Percentiles rank a stretch among this genome's conserved stretches.
Evolutionary conservation across 257 asterid genomes (phyloP).

Genomic region (Fraxinus anomala): DNA sequence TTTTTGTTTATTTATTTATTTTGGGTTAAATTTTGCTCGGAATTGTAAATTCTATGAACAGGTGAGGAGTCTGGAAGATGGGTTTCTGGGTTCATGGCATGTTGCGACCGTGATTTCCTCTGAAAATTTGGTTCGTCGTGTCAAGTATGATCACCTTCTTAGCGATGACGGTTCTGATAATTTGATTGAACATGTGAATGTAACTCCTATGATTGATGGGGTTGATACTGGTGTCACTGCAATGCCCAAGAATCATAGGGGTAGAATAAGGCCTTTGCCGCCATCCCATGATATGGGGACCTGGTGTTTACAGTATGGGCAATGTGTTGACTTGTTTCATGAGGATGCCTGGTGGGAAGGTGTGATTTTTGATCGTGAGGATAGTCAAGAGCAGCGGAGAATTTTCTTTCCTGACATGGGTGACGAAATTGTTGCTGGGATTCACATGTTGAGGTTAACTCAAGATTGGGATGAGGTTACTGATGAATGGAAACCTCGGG

Average conservation of each 20-base stretch:
- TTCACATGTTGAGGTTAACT: slow-evolving; percentile 51
- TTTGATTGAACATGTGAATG: slow-evolving; percentile 50
- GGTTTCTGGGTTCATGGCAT: slow-evolving; percentile 74
- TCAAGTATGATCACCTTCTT: slow-evolving; percentile 57
- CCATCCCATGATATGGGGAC: slow-evolving; percentile 33
- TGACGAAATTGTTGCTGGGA: slow-evolving; percentile 57
- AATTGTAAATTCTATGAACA: slow-evolving; percentile 27
- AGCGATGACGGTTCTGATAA: slow-evolving; percentile 44
- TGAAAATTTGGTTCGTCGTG: slow-evolving; percentile 38
- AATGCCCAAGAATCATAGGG: slow-evolving; percentile 35
- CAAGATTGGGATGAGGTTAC: slow-evolving; percentile 82
- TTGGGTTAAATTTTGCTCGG: slow-evolving; percentile 1
- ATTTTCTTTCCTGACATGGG: slow-evolving; percentile 91
- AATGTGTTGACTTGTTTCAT: slow-evolving; percentile 59
- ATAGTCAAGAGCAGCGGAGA: slow-evolving; percentile 49
- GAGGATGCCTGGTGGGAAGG: slow-evolving; percentile 99
- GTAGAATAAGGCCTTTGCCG: slow-evolving; percentile 71
- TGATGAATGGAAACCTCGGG: slow-evolving; percentile 66
- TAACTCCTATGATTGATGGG: slow-evolving; percentile 61
- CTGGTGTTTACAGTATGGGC: slow-evolving; percentile 57
- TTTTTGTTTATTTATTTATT: slow-evolving; percentile 8
- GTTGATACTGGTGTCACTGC: slow-evolving; percentile 1
- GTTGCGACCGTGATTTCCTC: slow-evolving; percentile 37
- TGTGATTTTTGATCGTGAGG: slow-evolving; percentile 67
- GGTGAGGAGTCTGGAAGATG: slow-evolving; percentile 73